Percentiles rank a stretch among this genome's conserved stretches.
These are phyloP conservation scores for Chalciporus piperatus DNA, from an alignment of 768 basidiomycete species.

Conservation along the genomic window DNA sequence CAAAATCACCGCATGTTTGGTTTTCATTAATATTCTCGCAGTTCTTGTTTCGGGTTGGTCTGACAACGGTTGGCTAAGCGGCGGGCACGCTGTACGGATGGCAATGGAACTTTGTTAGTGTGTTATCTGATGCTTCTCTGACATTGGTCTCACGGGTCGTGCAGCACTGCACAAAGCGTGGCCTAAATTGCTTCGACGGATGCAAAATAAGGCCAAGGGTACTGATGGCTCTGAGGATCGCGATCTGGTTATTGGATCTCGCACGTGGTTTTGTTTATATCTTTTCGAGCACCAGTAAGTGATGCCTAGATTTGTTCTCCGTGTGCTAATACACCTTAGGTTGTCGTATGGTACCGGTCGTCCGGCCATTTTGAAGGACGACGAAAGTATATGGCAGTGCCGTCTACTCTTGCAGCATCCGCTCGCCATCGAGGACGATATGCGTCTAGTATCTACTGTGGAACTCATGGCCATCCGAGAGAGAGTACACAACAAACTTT, in stretches of 20 bases:
- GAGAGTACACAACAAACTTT: conserved; percentile 76
- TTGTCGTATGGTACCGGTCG: conserved; percentile 94
- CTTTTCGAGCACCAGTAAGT: conserved; percentile 92
- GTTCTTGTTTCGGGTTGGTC: conserved; percentile 93
- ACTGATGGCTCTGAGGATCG: conserved; percentile 60
- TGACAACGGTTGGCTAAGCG: conserved; percentile 93
- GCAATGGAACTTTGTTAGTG: conserved; percentile 86
- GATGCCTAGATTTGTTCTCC: neutral
- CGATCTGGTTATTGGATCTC: conserved; percentile 74
- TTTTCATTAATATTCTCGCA: conserved; percentile 28
- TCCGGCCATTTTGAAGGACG: conserved; percentile 88
- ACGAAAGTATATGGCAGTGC: conserved; percentile 85
- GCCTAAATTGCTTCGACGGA: conserved; percentile 75
- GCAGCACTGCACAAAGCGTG: conserved; percentile 90
- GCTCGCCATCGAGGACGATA: conserved; percentile 87
- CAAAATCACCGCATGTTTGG: neutral
- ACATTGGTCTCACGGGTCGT: conserved; percentile 7
- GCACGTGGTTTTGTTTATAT: conserved; percentile 93
- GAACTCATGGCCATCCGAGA: conserved; percentile 91
- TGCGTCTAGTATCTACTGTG: conserved; percentile 91
- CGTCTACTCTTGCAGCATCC: conserved; percentile 82
- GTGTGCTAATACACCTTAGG: conserved; percentile 39
- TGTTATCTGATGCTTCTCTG: neutral
- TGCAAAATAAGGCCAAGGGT: conserved; percentile 58
- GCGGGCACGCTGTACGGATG: conserved; percentile 96